A percentile compares a stretch with the other conserved stretches of the same genome.
phyloP scores from a whole-genome alignment of 1,139 yeast genomes.

The Yamadazyma aaseri region DNA sequence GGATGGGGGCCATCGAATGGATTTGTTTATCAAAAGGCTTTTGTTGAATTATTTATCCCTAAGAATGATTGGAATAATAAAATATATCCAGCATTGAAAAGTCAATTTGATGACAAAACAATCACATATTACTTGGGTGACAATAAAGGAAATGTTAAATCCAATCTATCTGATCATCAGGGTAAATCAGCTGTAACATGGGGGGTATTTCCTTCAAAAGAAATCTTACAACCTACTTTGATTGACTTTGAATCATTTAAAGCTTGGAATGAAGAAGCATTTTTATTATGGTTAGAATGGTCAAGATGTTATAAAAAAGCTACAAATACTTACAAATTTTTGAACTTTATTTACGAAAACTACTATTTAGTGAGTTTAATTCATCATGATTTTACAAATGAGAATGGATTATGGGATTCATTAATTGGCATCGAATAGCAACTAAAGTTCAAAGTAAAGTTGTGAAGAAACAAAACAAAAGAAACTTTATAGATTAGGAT shows the following conservation, averaged over 20 bases:
- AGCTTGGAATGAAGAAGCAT: slow-evolving; percentile 95
- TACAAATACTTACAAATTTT: slow-evolving; percentile 55
- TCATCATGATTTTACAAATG: slow-evolving; percentile 79
- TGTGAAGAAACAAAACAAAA: not conserved
- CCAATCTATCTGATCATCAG: slow-evolving; percentile 51
- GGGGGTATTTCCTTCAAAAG: slow-evolving; percentile 92
- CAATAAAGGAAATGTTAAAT: slow-evolving; percentile 51
- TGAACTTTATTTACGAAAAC: slow-evolving; percentile 57
- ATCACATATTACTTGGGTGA: slow-evolving; percentile 76
- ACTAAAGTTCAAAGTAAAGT: slow-evolving; percentile 10
- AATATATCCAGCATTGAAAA: slow-evolving; percentile 52
- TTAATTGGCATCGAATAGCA: slow-evolving; percentile 36
- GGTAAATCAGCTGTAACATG: slow-evolving; percentile 80
- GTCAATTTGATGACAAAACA: slow-evolving; percentile 37
- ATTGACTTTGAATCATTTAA: slow-evolving; percentile 83
- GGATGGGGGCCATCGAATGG: slow-evolving; percentile 98
- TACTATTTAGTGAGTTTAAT: slow-evolving; percentile 80
- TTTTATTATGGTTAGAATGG: slow-evolving; percentile 91
- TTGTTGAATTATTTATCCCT: slow-evolving; percentile 79
- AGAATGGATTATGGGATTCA: slow-evolving; percentile 74
- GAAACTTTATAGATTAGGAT: slow-evolving; percentile 11
- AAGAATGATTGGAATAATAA: slow-evolving; percentile 70
- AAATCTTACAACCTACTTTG: slow-evolving; percentile 83
- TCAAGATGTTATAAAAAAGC: slow-evolving; percentile 67
- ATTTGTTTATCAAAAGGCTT: slow-evolving; percentile 87